These are phyloP conservation scores for Pilaira anomala DNA, from an alignment of 192 early-diverging fungal species.

Conservation along the genomic window DNA sequence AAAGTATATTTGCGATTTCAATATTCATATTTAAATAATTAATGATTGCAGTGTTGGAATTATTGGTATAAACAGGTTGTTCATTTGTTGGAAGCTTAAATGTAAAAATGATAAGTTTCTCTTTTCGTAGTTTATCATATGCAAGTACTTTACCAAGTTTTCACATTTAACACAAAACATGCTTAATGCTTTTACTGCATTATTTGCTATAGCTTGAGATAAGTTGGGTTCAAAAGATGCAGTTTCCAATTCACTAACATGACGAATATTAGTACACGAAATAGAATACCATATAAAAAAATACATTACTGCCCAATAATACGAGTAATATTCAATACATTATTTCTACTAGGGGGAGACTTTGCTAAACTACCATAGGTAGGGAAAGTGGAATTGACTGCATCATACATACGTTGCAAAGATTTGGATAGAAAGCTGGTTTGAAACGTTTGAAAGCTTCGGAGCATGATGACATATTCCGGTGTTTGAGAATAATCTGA, in stretches of 20 bases:
- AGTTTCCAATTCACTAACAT: slow-evolving; percentile 57
- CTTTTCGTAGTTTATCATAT: background rate
- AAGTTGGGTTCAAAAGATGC: slow-evolving; percentile 61
- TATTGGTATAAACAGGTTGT: slow-evolving; percentile 34
- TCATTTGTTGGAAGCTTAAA: slow-evolving; percentile 20
- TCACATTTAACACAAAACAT: slow-evolving; percentile 59
- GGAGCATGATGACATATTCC: slow-evolving; percentile 42
- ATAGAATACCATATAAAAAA: background rate
- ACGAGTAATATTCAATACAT: slow-evolving; percentile 55
- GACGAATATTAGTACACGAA: slow-evolving; percentile 10
- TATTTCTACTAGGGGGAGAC: slow-evolving; percentile 42
- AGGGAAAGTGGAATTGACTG: slow-evolving; percentile 59
- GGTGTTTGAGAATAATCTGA: slow-evolving; percentile 50
- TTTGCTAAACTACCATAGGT: slow-evolving; percentile 38
- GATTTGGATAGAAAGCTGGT: slow-evolving; percentile 53
- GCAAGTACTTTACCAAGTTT: slow-evolving; percentile 40
- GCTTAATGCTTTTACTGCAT: slow-evolving; percentile 55
- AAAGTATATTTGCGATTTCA: slow-evolving; percentile 60
- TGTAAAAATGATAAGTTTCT: slow-evolving; percentile 17
- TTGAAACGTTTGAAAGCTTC: slow-evolving; percentile 34
- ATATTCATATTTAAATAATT: slow-evolving; percentile 52
- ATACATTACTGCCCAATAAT: slow-evolving; percentile 51
- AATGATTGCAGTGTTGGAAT: slow-evolving; percentile 21
- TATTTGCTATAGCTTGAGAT: slow-evolving; percentile 47
- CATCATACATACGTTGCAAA: slow-evolving; percentile 58